Conservation (phyloP, 1,284 basidiomycete genomes). For the Cryptococcus jaspeensis region DNA sequence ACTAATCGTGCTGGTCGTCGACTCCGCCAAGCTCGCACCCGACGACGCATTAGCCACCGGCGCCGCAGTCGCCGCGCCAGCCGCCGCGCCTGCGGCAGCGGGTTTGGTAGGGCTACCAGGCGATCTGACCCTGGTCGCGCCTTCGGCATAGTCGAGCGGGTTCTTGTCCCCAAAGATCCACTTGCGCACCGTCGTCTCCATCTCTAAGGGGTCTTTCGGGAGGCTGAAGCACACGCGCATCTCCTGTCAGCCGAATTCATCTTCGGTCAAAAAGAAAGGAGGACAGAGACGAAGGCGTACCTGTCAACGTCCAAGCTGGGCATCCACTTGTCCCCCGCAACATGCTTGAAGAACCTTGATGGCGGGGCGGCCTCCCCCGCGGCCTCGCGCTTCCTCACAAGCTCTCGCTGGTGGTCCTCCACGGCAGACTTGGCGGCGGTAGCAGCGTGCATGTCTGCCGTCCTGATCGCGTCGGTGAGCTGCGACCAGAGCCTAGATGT, state of each 20-base stretch:
- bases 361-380: constrained; percentile 59
- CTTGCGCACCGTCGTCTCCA: constrained; percentile 60
- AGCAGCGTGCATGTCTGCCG: constrained; percentile 90
- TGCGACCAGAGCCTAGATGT: constrained; percentile 72
- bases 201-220: constrained; percentile 65
- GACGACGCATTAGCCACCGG: constrained; percentile 2
- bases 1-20: constrained; percentile 13
- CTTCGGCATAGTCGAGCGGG: constrained; percentile 11
- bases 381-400: constrained; percentile 71
- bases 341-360: constrained; percentile 77
- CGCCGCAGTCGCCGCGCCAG: neutral
- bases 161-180: constrained; percentile 59
- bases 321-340: constrained; percentile 66
- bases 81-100: neutral
- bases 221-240: constrained; percentile 58
- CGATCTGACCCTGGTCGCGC: neutral
- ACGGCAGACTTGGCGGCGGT: constrained; percentile 86
- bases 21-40: constrained; percentile 2
- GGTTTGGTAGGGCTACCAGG: neutral
- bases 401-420: constrained; percentile 87
- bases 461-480: constrained; percentile 81
- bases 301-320: constrained; percentile 63
- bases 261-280: neutral
- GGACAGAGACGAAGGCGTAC: constrained; percentile 54
- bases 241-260: neutral